Evolutionary conservation across 495 filamentous ascomycete species (phyloP), one percentile per base, ranked within the genome.

Genomic region (Hypoxylon cercidicola): DNA sequence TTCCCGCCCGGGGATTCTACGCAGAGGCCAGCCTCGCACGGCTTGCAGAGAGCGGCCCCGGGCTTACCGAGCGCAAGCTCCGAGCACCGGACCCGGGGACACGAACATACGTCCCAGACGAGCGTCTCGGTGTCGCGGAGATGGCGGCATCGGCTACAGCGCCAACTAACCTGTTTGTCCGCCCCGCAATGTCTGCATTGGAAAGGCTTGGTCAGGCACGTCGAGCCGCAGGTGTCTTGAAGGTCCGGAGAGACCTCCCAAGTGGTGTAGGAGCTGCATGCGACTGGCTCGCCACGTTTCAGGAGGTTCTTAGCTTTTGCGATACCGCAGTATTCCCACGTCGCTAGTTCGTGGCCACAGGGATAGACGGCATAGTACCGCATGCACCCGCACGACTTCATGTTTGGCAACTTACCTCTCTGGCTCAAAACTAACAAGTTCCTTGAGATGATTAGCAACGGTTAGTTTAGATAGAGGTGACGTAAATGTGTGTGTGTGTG

Each of bases 91-190:
- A 56, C 51, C 4, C 21, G 41, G 7, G 44, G 28, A 11, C 63
- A 63, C 1, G 18, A 13, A 28, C 64, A 68, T 1, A 28, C 8
- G 3, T 32, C 48, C 54, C 54, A 63, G 3, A 55, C 54, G 11
- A 2, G 20, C 4, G 43, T 32, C 5, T 58, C 28, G 13, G 28
- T 9, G 2, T 10, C 18, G 7, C 64, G 59, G 0, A 63, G 15
- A 10, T 12, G 0, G 0, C 18, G 4, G 49, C 64, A 68, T 0
- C 35, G 41, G 0, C 40, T 30, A 28, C 64, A 68, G 1, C 44
- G 9, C 64, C 64, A 68, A 10, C 64, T 60, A 7, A 68, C 7
- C 49, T 68, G 54, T 20, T 63, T 63, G 1, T 54, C 10, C 0
- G 35, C 49, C 4, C 64, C 49, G 37, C 64, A 68, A 4, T 19